Evolutionary conservation across 495 filamentous ascomycete genomes (phyloP), one percentile per base, ranked within the genome.

Genomic region (Penicillium longicatenatum): DNA sequence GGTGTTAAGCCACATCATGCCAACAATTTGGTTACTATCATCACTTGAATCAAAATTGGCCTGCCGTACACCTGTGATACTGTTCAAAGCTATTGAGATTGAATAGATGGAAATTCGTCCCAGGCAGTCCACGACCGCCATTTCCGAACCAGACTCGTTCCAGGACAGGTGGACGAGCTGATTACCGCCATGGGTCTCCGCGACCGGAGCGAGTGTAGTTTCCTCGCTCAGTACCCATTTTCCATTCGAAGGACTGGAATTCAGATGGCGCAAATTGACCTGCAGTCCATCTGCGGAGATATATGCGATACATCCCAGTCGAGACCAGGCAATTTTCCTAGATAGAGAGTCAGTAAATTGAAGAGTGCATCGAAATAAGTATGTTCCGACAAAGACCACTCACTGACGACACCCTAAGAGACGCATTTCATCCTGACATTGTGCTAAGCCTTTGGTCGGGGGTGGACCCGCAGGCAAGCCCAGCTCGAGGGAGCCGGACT

Each of bases 261-360:
- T 79, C 9, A 98, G 78, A 69, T 89, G 86, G 48, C 87, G 84
- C 12, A 95, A 75, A 57, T 86, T 83, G 30, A 97, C 76, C 6
- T 77, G 78, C 21, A 79, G 79, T 21, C 88, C 87, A 69, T 90
- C 84, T n/a, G 82, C 71, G 21, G 86, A 82, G 62, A 98, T 88
- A 54, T 86, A 86, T 29, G 93, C 93, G 69, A 98, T 89, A 63
- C 86, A 91, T 54, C 94, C 94, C 66, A 86, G 78, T 55, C 87
- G 90, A 17, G 94, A 97, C 95, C 95, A 98, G 48, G 88, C 87
- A 52, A 97, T 82, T 59, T 83, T 87, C 62, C 92, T 96, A 63
- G 14, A 52, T 3, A 8, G 6, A 12, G 20, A 19, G 54, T 66
- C 45, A 64, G 50, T 53, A 26, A 11, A 43, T 14, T 19, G n/a